Evolutionary conservation across 192 early-diverging fungal genomes (phyloP), one percentile per base, ranked within the genome.

Genomic region (Rhizophagus prolifer): DNA sequence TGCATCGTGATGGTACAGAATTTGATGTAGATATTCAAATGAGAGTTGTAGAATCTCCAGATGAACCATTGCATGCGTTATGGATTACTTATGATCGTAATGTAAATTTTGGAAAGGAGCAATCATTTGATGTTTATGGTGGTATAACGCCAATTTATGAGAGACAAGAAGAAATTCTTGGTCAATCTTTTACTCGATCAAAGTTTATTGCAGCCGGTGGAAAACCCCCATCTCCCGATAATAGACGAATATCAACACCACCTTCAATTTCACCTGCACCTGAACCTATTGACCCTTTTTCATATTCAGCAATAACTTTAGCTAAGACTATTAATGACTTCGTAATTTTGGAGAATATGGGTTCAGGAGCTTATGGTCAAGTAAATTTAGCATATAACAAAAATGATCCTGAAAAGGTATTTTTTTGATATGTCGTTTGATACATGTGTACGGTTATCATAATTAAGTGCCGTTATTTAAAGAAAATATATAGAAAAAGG

Each of bases 291-390:
- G 76, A 82, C 62, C 31, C 67, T 25, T 41, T 44, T 9, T 54
- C 46, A 54, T 87, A 89, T 13, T 88, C 85, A 34, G 85, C 86
- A 21, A 79, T 86, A 54, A 88, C 85, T 9, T 58, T 76, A 12
- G 44, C 25, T 34, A 85, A 73, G 46, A 69, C 50, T 26, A 88
- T 92, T 73, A 74, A 85, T 54, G 89, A 92, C 54, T 94, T 88
- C 78, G 80, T 87, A 9, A 90, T 89, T 63, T 58, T 91, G 1
- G 82, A 86, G 54, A 79, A 79, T 2, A 76, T 95, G n/a, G 93
- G 93, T 21, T 81, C 86, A 75, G 93, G 93, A 30, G 90, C 92
- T 23, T 93, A 92, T 73, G 92, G 91, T 9, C 80, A 90, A 65
- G 94, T 95, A 38, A 86, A 88, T 66, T 79, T 88, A 13, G 91